Base-by-base conservation (phyloP, 352 stramenopile genomes). In the Phytopythium delawarense region DNA sequence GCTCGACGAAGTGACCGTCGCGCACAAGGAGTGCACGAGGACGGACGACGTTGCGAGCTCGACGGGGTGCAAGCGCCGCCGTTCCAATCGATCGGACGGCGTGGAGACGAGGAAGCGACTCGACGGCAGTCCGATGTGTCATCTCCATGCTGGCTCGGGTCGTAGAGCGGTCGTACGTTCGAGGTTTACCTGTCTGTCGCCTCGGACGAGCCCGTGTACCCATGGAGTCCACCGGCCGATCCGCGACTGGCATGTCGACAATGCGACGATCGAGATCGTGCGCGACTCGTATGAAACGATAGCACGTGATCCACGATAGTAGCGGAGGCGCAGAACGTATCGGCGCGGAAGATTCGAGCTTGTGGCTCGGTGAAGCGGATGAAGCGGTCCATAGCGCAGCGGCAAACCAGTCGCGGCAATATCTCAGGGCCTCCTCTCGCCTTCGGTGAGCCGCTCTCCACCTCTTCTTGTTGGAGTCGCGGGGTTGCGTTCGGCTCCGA, bases 201-300 rank as follows among this genome's bases (percentile, higher is more conserved):
- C 42, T 49, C 21, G 12, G n/a, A 25, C 6, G 9, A n/a, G 7
- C 4, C 11, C 20, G 11, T 52, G 21, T 18, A 32, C 45, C 45
- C 45, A 49, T 49, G 6, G 42, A 12, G 40, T 23, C 40, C 15
- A 46, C 40, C 40, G 40, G 12, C 37, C 37, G 37, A 3, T 32
- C 3, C 28, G 40, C 40, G 20, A 49, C 7, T 25, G 9, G 15
- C 42, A 6, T 2, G 21, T 7, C 13, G 46, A 53, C 46, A 53
- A 53, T 13, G 46, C 46, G 23, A 28, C 46, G 46, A 53, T 25
- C 21, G 46, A 53, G 46, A 53, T 53, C 25, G 46, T 35, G 23
- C 46, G 12, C 25, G 25, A 34, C 35, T 40, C 35, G 12, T 53
- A 8, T 13, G 21, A 8, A 13, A 13, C 46, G 46, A 53, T 35